Evolutionary conservation across 352 stramenopile genomes (phyloP), one percentile per base, ranked within the genome.

Genomic region (Pythium brassicae): DNA sequence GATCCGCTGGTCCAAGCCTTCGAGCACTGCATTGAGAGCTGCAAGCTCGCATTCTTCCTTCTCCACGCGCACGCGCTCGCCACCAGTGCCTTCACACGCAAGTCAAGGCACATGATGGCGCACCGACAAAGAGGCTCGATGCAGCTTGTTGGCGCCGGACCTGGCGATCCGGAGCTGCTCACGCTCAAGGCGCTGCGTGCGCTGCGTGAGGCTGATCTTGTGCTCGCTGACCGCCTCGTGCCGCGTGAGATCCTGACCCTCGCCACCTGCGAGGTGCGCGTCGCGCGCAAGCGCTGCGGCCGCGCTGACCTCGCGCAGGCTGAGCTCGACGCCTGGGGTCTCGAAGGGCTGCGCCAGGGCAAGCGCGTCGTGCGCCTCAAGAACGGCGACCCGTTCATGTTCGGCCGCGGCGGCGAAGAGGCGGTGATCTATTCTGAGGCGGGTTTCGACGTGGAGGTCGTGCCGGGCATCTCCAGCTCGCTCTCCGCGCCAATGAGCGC

Each of bases 381-480:
- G 77, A 98, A 98, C 74, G 95, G 96, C 48, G 96, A 99, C 65
- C 96, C 96, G 42, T 99, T 99, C 78, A 88, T 99, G 50, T 99
- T 98, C 69, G 95, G 95, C 25, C 69, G 96, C 53, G 96, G 95
- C 6, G 95, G 92, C 20, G 96, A 99, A 74, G 96, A 99, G 72
- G 83, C 79, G 2, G 71, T 87, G 43, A 78, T 93, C 62, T 91
- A 90, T 66, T 83, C 78, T 8, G 64, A 84, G 20, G 74, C 71
- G 5, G 81, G 82, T 39, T 94, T 89, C 54, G 86, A 96, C 29
- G 74, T 89, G 1, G 80, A 89, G 27, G 80, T 97, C 39, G 75
- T 97, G 25, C 83, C 96, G 22, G 96, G 96, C 53, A 96, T 99
- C 64, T 98, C 92, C n/a, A 95, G 92, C 48, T 92, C 93, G 49